Conservation (phyloP, 495 filamentous ascomycete genomes). For the Xylaria intraflava region DNA sequence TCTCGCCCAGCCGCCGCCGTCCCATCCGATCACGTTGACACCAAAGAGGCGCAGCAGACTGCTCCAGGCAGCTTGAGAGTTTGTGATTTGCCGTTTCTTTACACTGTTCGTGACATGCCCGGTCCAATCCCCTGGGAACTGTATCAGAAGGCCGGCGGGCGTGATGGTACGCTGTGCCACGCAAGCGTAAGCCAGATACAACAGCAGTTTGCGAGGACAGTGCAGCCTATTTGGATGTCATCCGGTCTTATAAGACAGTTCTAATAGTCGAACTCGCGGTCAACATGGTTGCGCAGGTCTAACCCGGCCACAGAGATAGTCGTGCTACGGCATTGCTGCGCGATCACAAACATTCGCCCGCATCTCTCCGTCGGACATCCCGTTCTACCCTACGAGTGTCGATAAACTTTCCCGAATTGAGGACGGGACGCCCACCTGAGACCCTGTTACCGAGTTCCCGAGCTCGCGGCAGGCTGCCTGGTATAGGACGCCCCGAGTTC, state of each 20-base stretch:
- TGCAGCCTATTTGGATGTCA: slow-evolving; percentile 4
- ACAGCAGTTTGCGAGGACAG: slow-evolving; percentile 12
- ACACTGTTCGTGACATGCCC: background rate
- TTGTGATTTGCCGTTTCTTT: background rate
- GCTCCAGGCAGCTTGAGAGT: background rate
- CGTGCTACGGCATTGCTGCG: background rate
- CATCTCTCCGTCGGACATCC: background rate
- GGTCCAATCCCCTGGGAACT: slow-evolving; percentile 6
- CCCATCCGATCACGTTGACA: background rate
- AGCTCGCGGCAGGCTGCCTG: background rate
- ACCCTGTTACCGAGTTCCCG: background rate
- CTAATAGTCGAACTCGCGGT: background rate
- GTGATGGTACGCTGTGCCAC: slow-evolving; percentile 5
- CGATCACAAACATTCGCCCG: background rate
- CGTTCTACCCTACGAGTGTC: slow-evolving; percentile 1
- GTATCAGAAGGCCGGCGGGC: background rate
- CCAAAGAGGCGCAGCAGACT: background rate
- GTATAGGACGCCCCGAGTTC: too few species aligned
- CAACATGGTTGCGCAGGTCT: background rate
- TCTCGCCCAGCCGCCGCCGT: background rate
- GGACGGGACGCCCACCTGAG: background rate
- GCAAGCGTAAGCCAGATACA: slow-evolving; percentile 6
- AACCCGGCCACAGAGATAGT: slow-evolving; percentile 12
- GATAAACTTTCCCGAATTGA: background rate
- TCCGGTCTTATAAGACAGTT: slow-evolving; percentile 1